Conservation (phyloP, 169 alveolate species). For the Eimeria falciformis region DNA sequence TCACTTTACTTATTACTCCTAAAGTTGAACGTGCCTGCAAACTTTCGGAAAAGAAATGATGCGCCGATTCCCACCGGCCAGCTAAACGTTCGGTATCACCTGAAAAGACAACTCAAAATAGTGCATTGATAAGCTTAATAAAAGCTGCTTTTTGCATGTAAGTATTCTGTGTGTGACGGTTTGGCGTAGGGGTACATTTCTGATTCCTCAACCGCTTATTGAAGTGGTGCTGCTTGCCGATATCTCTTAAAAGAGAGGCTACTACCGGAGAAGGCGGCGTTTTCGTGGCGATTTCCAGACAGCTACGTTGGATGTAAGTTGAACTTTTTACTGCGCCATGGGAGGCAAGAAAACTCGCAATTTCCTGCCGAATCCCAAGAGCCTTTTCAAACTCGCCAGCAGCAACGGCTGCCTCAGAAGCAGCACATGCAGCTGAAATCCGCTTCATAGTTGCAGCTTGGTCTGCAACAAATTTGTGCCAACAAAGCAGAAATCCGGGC, state of each 20-base stretch:
- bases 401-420: not conserved
- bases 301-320: not conserved
- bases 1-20: not conserved
- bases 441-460: too few relatives aligned
- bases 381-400: not conserved
- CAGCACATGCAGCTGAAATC: slow-evolving; percentile 1
- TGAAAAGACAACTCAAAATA: not conserved
- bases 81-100: not conserved
- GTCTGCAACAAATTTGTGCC: too few relatives aligned
- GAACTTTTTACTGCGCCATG: not conserved
- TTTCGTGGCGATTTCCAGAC: not conserved
- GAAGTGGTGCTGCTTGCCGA: too few relatives aligned
- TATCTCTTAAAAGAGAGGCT: not conserved
- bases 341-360: not conserved
- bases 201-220: not conserved
- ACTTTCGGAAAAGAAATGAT: not conserved
- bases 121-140: too few relatives aligned
- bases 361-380: not conserved
- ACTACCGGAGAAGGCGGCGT: not conserved
- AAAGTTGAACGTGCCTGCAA: not conserved
- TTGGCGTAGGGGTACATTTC: not conserved
- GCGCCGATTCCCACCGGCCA: not conserved
- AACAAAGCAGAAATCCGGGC: too few relatives aligned
- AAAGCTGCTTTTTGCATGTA: too few relatives aligned
- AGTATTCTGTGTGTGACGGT: not conserved